phyloP scores from a whole-genome alignment of 192 early-diverging fungal genomes.

The Thamnidium elegans region DNA sequence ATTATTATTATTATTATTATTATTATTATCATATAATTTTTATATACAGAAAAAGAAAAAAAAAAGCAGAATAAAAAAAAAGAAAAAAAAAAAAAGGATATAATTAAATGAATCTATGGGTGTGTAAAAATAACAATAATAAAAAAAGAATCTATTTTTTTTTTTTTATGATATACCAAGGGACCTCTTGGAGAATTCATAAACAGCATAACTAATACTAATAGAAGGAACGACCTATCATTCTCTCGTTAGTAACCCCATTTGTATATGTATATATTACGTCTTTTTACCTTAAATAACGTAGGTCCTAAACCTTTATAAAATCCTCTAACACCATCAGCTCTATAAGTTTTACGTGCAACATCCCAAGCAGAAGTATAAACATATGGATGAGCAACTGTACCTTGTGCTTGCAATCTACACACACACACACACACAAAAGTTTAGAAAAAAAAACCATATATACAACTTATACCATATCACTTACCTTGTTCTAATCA shows the following conservation, averaged over 20 bases:
- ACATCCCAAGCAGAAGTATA: slow-evolving; percentile 66
- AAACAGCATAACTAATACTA: slow-evolving; percentile 69
- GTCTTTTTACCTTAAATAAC: slow-evolving; percentile 65
- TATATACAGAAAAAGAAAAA: background rate
- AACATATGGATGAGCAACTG: slow-evolving; percentile 63
- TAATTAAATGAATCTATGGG: background rate
- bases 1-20: background rate
- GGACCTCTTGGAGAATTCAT: slow-evolving; percentile 54
- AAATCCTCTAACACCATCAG: slow-evolving; percentile 65
- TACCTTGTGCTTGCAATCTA: slow-evolving; percentile 80
- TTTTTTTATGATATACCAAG: slow-evolving; percentile 43
- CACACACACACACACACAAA: background rate
- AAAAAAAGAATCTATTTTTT: background rate
- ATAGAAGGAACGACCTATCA: slow-evolving; percentile 66
- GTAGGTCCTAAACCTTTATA: slow-evolving; percentile 73
- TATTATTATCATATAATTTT: slow-evolving; percentile 1
- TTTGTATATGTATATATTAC: no score
- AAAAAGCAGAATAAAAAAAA: background rate
- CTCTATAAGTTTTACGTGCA: slow-evolving; percentile 54
- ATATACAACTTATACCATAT: background rate
- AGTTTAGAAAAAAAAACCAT: background rate
- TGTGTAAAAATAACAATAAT: background rate
- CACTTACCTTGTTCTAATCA: slow-evolving; percentile 64
- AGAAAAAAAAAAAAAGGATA: background rate
- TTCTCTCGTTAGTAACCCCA: background rate